Evolutionary conservation across 805 yeast genomes (phyloP).

Genomic region (Vanderwaltozyma polyspora): DNA sequence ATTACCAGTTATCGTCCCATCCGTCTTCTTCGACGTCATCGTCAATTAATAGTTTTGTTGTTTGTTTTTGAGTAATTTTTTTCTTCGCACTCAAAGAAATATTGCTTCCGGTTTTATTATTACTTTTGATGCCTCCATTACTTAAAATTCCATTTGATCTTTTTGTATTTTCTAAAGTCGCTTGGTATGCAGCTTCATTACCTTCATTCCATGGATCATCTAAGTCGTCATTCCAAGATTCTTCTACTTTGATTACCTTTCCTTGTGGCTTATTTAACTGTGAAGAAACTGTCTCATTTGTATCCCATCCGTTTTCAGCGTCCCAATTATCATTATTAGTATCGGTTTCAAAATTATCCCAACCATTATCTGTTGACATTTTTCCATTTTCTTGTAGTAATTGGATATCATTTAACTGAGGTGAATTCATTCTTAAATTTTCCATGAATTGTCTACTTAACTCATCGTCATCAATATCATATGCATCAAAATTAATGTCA

Average conservation of each 20-base stretch:
- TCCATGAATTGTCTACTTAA: slow-evolving; percentile 14
- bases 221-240: slow-evolving; percentile 17
- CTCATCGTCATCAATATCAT: slow-evolving; percentile 8
- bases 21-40: slow-evolving; percentile 5
- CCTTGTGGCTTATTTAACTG: background rate
- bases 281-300: background rate
- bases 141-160: no score
- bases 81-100: no score
- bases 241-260: slow-evolving; percentile 7
- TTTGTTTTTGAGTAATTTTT: background rate
- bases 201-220: background rate
- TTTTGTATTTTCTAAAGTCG: background rate
- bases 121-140: no score
- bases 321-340: background rate
- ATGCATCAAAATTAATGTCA: slow-evolving; percentile 16
- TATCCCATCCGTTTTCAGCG: background rate
- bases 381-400: slow-evolving; percentile 3
- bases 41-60: background rate
- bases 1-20: slow-evolving; percentile 9
- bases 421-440: slow-evolving; percentile 6
- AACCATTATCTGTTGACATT: slow-evolving; percentile 12
- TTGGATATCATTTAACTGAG: slow-evolving; percentile 2
- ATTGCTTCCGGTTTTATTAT: no score
- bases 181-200: background rate
- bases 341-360: slow-evolving; percentile 17